Conservation (phyloP, 768 basidiomycete species). For the Megacollybia marginata region DNA sequence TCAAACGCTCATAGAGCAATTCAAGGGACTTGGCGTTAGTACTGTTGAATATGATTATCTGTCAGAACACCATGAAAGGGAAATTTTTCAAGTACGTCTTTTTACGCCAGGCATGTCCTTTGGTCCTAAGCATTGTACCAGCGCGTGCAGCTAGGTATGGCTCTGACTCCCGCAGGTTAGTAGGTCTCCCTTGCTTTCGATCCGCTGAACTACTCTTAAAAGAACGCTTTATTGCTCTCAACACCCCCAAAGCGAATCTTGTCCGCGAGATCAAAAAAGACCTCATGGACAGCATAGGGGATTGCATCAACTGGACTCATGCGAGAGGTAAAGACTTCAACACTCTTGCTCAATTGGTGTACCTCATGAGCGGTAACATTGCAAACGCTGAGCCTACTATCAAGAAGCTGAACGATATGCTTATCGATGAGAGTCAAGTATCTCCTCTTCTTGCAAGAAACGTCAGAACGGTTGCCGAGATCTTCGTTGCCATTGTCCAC, state of each 20-base stretch:
- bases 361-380: background rate
- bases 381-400: background rate
- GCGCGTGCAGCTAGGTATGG: slow-evolving; percentile 47
- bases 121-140: slow-evolving; percentile 9
- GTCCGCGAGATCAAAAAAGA: slow-evolving; percentile 32
- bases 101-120: background rate
- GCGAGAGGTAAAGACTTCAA: slow-evolving; percentile 41
- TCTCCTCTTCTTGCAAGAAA: too few relatives aligned
- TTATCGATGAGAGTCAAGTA: too few relatives aligned
- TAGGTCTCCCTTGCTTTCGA: background rate
- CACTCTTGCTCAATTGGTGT: slow-evolving; percentile 26
- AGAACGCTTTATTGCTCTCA: slow-evolving; percentile 46
- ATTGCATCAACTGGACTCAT: slow-evolving; percentile 29
- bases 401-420: background rate
- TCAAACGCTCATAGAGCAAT: slow-evolving; percentile 24
- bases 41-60: slow-evolving; percentile 49
- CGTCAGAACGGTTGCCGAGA: background rate
- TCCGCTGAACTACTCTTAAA: slow-evolving; percentile 1
- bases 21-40: slow-evolving; percentile 37
- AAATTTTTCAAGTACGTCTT: slow-evolving; percentile 49
- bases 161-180: slow-evolving; percentile 41
- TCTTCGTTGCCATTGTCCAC: background rate
- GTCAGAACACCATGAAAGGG: slow-evolving; percentile 48
- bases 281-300: slow-evolving; percentile 26
- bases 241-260: slow-evolving; percentile 34